These are phyloP conservation scores for Fusarium drepaniforme DNA, from an alignment of 2,329 filamentous ascomycete genomes.

Conservation along the genomic window DNA sequence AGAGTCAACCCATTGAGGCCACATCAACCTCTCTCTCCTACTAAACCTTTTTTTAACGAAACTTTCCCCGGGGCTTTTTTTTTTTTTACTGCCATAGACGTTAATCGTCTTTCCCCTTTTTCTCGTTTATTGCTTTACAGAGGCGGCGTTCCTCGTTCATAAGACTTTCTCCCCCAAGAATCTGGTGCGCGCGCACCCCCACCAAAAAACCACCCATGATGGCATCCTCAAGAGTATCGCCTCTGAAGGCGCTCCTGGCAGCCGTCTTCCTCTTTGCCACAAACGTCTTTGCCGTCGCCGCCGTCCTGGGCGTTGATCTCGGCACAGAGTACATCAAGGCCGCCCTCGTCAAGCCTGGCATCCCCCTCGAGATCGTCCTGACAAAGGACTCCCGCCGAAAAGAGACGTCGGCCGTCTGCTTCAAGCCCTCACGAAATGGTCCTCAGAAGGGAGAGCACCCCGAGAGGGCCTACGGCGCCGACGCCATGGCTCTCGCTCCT, in stretches of 20 bases:
- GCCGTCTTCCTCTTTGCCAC: conserved; percentile 52
- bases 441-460: conserved; percentile 78
- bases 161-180: conserved; percentile 14
- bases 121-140: conserved; percentile 7
- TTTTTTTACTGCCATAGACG: conserved; percentile 24
- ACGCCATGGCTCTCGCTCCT: conserved; percentile 87
- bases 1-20: conserved; percentile 47
- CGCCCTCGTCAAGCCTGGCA: conserved; percentile 93
- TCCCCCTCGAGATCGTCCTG: conserved; percentile 96
- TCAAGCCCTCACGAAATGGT: conserved; percentile 83
- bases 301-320: conserved; percentile 92
- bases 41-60: conserved; percentile 18
- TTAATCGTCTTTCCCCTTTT: conserved; percentile 30
- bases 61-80: conserved; percentile 26
- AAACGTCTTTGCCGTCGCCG: conserved; percentile 69
- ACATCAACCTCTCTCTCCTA: conserved; percentile 48
- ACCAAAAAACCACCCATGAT: conserved; percentile 44
- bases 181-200: conserved; percentile 41
- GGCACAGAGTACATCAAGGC: conserved; percentile 98
- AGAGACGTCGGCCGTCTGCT: conserved; percentile 89
- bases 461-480: conserved; percentile 91
- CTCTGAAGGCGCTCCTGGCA: conserved; percentile 54
- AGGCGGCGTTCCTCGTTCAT: conserved; percentile 24
- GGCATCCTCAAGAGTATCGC: conserved; percentile 50
- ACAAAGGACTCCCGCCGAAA: conserved; percentile 98